A percentile compares a stretch with the other conserved stretches of the same genome.
Evolutionary conservation across 805 yeast species (phyloP).

Genomic region (Pichia deserticola): DNA sequence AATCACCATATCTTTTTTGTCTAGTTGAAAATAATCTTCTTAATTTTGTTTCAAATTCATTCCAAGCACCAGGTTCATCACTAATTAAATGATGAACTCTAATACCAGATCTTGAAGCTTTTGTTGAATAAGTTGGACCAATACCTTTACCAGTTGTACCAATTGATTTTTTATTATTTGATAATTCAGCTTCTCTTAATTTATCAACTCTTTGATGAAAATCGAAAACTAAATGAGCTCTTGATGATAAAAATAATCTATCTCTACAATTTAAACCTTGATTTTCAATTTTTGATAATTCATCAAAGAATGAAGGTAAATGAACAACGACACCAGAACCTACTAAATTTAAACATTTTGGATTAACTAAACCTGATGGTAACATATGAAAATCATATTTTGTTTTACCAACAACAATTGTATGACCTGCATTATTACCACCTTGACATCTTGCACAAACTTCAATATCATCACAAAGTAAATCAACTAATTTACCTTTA

Average conservation of each 20-base stretch:
- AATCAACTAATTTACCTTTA: conserved; percentile 94
- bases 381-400: conserved; percentile 98
- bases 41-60: conserved; percentile 73
- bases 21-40: conserved; percentile 73
- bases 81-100: conserved; percentile 93
- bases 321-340: conserved; percentile 97
- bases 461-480: conserved; percentile 89
- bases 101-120: conserved; percentile 93
- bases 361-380: conserved; percentile 96
- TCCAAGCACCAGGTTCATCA: conserved; percentile 89
- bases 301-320: conserved; percentile 86
- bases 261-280: conserved; percentile 75
- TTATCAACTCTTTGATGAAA: conserved; percentile 97
- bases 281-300: conserved; percentile 68
- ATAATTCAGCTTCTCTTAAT: conserved; percentile 85
- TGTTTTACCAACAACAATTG: conserved; percentile 82
- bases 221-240: conserved; percentile 95
- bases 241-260: conserved; percentile 79
- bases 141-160: conserved; percentile 99
- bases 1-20: conserved; percentile 85
- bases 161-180: conserved; percentile 71
- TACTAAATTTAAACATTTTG: conserved; percentile 79
- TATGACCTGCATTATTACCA: conserved; percentile 99
- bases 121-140: conserved; percentile 96
- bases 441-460: conserved; percentile 98